phyloP scores from a whole-genome alignment of 495 filamentous ascomycete genomes.

The Neurospora sp. region DNA sequence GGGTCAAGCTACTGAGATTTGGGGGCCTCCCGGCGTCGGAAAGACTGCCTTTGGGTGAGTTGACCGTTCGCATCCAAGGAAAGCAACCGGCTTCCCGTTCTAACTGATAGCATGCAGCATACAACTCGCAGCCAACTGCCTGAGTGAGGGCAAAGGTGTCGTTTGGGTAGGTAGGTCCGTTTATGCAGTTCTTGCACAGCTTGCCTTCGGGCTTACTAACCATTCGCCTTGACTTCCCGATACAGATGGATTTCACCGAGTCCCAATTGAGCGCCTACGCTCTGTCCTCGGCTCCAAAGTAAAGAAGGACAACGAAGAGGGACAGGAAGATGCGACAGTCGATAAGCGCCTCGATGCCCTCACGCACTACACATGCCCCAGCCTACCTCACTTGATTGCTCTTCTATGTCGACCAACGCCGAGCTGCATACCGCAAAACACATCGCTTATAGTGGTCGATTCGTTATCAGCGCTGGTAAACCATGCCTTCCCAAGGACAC shows the following conservation, averaged over 20 bases:
- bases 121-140: constrained; percentile 54
- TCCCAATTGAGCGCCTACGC: constrained; percentile 19
- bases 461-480: constrained; percentile 64
- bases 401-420: constrained; percentile 53
- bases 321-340: neutral
- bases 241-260: constrained; percentile 25
- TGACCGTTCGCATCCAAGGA: neutral
- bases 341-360: constrained; percentile 7
- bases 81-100: neutral
- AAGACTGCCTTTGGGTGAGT: constrained; percentile 75
- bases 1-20: constrained; percentile 79
- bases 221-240: constrained; percentile 3
- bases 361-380: constrained; percentile 33
- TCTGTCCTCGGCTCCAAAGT: constrained; percentile 3
- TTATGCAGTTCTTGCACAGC: constrained; percentile 3
- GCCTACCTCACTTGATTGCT: constrained; percentile 67
- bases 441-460: constrained; percentile 64
- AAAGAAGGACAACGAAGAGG: constrained; percentile 1
- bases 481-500: constrained; percentile 52
- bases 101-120: constrained; percentile 37
- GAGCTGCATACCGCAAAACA: constrained; percentile 47
- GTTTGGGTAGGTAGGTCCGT: constrained; percentile 88
- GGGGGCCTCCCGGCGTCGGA: constrained; percentile 78
- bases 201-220: neutral
- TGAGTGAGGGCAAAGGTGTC: constrained; percentile 52